phyloP scores from a whole-genome alignment of 2,329 filamentous ascomycete species.

The Trichoderma sp. region DNA sequence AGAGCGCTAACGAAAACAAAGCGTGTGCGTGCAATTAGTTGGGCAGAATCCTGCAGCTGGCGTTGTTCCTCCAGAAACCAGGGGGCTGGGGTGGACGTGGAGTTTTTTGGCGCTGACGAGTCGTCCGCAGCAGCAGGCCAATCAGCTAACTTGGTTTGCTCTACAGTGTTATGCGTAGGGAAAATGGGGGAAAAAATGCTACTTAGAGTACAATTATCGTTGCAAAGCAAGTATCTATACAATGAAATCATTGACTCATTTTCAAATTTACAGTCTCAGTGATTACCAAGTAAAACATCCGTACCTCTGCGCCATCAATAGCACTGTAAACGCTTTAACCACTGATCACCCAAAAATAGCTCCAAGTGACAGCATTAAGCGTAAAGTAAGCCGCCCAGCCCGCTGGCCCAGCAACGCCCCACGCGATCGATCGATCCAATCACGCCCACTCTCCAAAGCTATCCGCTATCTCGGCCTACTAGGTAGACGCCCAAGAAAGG shows the following conservation, averaged over 20 bases:
- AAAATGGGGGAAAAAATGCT: not conserved
- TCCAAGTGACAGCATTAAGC: constrained; percentile 38
- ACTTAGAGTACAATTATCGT: no score
- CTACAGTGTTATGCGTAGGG: not conserved
- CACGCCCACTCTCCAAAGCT: not conserved
- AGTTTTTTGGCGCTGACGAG: constrained; percentile 2
- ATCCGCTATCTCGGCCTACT: not conserved
- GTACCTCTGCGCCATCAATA: not conserved
- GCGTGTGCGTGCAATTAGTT: constrained; percentile 32
- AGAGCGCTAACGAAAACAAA: constrained; percentile 5
- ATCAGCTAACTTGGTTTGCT: not conserved
- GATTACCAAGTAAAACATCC: not conserved
- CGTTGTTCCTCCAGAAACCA: constrained; percentile 37
- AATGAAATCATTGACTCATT: not conserved
- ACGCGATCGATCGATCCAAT: constrained; percentile 15
- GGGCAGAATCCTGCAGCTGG: constrained; percentile 7
- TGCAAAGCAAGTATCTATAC: not conserved
- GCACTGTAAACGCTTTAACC: not conserved
- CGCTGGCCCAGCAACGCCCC: constrained; percentile 32
- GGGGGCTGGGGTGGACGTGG: constrained; percentile 31
- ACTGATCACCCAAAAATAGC: not conserved
- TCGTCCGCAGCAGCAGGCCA: not conserved
- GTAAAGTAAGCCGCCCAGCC: constrained; percentile 37
- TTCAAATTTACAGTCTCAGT: not conserved
- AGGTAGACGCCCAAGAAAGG: not conserved